These are phyloP conservation scores for Zangia roseola DNA, from an alignment of 768 basidiomycete genomes.

Conservation along the genomic window DNA sequence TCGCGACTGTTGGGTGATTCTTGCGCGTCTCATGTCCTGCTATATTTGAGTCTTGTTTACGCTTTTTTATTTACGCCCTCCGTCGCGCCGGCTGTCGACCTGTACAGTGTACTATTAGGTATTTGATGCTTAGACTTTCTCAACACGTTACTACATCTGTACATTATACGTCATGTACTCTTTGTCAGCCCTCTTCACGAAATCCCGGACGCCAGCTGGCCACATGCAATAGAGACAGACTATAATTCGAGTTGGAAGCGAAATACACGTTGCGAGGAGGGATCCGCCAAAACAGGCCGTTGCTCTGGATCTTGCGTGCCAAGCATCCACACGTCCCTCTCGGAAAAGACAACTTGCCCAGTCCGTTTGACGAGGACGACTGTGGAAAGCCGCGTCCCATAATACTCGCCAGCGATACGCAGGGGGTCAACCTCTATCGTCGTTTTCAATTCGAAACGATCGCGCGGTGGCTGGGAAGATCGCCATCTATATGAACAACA, in stretches of 20 bases:
- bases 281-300: constrained; percentile 36
- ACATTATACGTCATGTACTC: constrained; percentile 35
- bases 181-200: constrained; percentile 14
- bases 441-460: constrained; percentile 55
- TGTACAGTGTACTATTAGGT: constrained; percentile 25
- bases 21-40: not conserved
- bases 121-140: constrained; percentile 30
- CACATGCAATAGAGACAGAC: constrained; percentile 26
- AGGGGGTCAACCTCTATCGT: constrained; percentile 67
- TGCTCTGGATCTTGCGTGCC: constrained; percentile 38
- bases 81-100: constrained; percentile 33
- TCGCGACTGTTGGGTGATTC: not conserved
- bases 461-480: constrained; percentile 39
- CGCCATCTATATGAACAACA: constrained; percentile 20
- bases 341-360: constrained; percentile 64
- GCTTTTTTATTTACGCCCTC: constrained; percentile 15
- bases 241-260: constrained; percentile 41
- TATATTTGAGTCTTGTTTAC: constrained; percentile 13
- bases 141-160: constrained; percentile 25
- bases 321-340: constrained; percentile 66
- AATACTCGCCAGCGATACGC: constrained; percentile 28
- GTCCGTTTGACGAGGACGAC: constrained; percentile 62
- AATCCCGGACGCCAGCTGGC: constrained; percentile 7
- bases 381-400: constrained; percentile 74
- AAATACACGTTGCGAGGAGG: constrained; percentile 49